Base-by-base conservation (phyloP, 169 alveolate genomes). In the Eimeria acervulina region DNA sequence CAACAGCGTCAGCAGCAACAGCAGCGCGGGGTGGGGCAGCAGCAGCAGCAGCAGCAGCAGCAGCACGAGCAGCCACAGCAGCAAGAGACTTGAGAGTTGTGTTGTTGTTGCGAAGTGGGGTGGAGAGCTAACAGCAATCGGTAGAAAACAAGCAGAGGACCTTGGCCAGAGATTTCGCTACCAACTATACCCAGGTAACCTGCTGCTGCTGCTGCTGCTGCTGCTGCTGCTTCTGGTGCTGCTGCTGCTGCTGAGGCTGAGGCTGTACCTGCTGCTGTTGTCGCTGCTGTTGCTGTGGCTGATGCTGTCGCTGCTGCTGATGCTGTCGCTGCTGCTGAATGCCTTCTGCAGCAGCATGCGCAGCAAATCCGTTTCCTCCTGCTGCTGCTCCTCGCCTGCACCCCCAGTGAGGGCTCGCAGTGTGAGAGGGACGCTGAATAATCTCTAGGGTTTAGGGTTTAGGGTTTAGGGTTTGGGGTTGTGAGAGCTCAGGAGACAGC, bases 101-200 rank as follows among this genome's bases (percentile, higher is more conserved):
- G 96, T 99, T 90, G 97, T 99, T n/a, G 99, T 99, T 26, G 99
- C 99, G 26, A 99, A 99, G 95, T 99, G 99, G 99, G 99, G 99
- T n/a, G 99, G 99, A 17, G 99, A 99, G 92, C 97, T 99, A 90
- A 99, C 99, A 0, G 98, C 98, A 36, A 98, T 99, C 31, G 99
- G 99, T n/a, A 93, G 98, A 94, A 97, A 98, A 28, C 99, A 98
- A 97, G 99, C 99, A 0, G 99, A 98, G 94, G 97, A 98, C 90
- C 96, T 99, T 74, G 99, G 99, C 38, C 96, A 98, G 70, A 89
- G 98, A 38, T 98, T 98, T 52, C 70, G 99, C 74, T 80, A 83
- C 72, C 81, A 90, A 36, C 95, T 81, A 15, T 99, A 99, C 96
- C 99, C 99, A 4, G 99, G 98, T 26, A 99, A 98, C 70, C 97